A percentile compares a stretch with the other conserved stretches of the same genome.
Evolutionary conservation across 2,329 filamentous ascomycete genomes (phyloP).

Genomic region (Penicillium occitanis): DNA sequence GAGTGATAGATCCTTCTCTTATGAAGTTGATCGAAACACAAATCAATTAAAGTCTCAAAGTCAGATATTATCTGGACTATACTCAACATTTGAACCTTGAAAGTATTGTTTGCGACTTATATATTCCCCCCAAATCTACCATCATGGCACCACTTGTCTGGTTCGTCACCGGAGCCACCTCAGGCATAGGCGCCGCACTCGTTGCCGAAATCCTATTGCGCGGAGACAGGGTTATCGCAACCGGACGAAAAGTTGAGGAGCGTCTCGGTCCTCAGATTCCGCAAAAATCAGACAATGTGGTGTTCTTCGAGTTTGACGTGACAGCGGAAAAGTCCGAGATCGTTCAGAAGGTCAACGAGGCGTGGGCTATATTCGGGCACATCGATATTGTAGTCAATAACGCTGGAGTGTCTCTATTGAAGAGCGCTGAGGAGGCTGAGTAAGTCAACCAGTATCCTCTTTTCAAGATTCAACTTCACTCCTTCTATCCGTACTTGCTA

Average conservation of each 20-base stretch:
- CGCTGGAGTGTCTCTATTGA: conserved; percentile 32
- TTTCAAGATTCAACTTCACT: background rate
- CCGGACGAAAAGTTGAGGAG: conserved; percentile 31
- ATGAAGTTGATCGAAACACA: background rate
- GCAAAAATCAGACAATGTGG: conserved; percentile 28
- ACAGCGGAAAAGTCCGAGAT: conserved; percentile 25
- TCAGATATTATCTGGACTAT: background rate
- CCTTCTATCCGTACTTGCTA: background rate
- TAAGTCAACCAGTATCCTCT: conserved; percentile 11
- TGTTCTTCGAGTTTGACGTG: conserved; percentile 29
- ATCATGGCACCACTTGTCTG: conserved; percentile 27
- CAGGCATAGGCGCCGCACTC: conserved; percentile 35
- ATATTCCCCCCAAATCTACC: background rate
- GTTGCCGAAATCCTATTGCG: conserved; percentile 28
- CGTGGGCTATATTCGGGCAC: conserved; percentile 26
- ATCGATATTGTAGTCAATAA: conserved; percentile 41
- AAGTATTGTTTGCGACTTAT: background rate
- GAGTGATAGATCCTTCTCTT: background rate
- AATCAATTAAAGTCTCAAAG: background rate
- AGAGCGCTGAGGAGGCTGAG: conserved; percentile 32
- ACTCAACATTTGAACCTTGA: background rate
- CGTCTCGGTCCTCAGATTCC: conserved; percentile 28
- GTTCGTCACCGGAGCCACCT: conserved; percentile 39
- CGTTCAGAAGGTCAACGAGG: conserved; percentile 24
- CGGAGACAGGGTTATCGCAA: conserved; percentile 39